Evolutionary conservation across 2,329 filamentous ascomycete species (phyloP).

Genomic region (Amesomyces nigricolor): DNA sequence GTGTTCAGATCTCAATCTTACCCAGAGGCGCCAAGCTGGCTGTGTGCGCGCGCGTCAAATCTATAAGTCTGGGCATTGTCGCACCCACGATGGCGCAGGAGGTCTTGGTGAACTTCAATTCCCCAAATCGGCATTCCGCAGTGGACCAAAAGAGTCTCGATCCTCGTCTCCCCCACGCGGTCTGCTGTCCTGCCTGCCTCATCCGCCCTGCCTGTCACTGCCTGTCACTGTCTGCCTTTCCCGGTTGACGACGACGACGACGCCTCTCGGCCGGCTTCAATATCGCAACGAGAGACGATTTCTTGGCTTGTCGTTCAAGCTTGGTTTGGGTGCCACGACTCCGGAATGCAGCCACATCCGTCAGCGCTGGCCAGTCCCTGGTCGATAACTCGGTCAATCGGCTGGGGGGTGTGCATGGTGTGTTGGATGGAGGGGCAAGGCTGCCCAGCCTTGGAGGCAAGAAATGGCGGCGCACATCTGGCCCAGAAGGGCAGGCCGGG

Average conservation of each 20-base stretch:
- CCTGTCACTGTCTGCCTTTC: neutral
- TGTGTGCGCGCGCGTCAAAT: conserved; percentile 19
- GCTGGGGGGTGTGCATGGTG: neutral
- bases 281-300: neutral
- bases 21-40: conserved; percentile 26
- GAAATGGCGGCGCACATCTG: neutral
- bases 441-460: neutral
- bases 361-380: neutral
- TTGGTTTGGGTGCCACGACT: conserved; percentile 12
- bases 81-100: conserved; percentile 12
- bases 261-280: neutral
- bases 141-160: neutral
- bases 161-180: neutral
- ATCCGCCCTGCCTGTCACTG: neutral
- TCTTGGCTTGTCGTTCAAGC: conserved; percentile 3
- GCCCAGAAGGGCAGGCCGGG: neutral
- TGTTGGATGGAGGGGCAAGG: conserved; percentile 9
- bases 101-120: conserved; percentile 10
- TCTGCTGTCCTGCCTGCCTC: neutral
- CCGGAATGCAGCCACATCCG: conserved; percentile 19
- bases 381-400: neutral
- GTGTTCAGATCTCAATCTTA: conserved; percentile 24
- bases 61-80: conserved; percentile 26
- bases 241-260: too few species aligned
- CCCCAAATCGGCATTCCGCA: conserved; percentile 11